Percentiles rank a stretch among this genome's conserved stretches.
phyloP scores from a whole-genome alignment of 176 grass and related monocot genomes.

The Ensete glaucum region DNA sequence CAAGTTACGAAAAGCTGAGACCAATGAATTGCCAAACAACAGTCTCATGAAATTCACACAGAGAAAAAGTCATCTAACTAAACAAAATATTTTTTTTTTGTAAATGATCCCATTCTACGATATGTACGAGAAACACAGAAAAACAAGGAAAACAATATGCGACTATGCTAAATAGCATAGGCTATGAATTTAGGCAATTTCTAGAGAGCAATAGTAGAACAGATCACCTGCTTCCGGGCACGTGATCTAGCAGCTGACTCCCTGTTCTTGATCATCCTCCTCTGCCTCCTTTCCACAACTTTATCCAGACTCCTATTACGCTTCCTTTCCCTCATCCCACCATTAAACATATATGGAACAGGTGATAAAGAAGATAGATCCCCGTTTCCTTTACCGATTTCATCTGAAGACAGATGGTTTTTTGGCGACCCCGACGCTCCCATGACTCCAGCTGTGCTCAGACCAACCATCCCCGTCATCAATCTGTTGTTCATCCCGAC shows the following conservation, averaged over 20 bases:
- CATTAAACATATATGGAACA: neutral
- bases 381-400: neutral
- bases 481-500: neutral
- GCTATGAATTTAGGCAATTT: neutral
- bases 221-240: neutral
- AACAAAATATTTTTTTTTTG: no score
- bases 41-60: no score
- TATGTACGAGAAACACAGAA: no score
- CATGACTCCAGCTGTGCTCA: neutral
- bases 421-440: neutral
- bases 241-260: neutral
- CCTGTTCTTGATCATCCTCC: neutral
- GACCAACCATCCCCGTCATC: neutral
- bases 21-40: no score
- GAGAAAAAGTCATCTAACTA: no score
- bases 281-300: constrained; percentile 15
- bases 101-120: no score
- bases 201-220: neutral
- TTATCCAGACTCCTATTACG: constrained; percentile 39
- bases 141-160: no score
- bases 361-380: neutral
- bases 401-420: neutral
- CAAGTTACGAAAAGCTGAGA: no score
- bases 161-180: no score
- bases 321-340: constrained; percentile 50